phyloP scores from a whole-genome alignment of 148 eudicot genomes.

The Fagopyrum homotropicum region DNA sequence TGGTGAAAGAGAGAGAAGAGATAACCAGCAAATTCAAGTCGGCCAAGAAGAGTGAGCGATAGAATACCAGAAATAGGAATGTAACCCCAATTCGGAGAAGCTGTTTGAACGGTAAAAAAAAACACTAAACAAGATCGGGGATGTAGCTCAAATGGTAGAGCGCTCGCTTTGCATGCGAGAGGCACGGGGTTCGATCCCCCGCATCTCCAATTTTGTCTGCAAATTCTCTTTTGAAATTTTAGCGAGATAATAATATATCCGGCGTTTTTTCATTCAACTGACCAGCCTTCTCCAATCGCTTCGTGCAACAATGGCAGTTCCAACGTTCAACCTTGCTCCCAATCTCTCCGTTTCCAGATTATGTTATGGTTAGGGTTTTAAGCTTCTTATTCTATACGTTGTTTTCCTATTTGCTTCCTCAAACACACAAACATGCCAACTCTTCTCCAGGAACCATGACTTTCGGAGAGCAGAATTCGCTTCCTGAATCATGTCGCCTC shows the following conservation, averaged over 20 bases:
- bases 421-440: not conserved
- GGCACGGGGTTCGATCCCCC: conserved; percentile 92
- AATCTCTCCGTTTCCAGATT: conserved; percentile 60
- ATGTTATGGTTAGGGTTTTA: conserved; percentile 43
- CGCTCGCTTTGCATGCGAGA: conserved; percentile 89
- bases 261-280: not conserved
- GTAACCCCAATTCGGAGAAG: too few species aligned
- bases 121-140: conserved; percentile 16
- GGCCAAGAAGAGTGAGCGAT: too few species aligned
- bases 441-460: conserved; percentile 67
- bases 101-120: too few species aligned
- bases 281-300: not conserved
- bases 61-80: too few species aligned
- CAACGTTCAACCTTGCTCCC: conserved; percentile 54
- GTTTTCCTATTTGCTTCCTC: not conserved
- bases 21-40: too few species aligned
- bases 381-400: not conserved
- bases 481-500: conserved; percentile 44
- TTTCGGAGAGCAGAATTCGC: conserved; percentile 71
- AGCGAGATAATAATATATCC: too few species aligned
- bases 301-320: conserved; percentile 33
- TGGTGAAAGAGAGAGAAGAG: too few species aligned
- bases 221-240: too few species aligned
- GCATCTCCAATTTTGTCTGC: conserved; percentile 45
- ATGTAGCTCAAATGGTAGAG: conserved; percentile 88